Evolutionary conservation across 2,329 filamentous ascomycete species (phyloP), one percentile per base, ranked within the genome.

Genomic region (Aquanectria penicillioides): DNA sequence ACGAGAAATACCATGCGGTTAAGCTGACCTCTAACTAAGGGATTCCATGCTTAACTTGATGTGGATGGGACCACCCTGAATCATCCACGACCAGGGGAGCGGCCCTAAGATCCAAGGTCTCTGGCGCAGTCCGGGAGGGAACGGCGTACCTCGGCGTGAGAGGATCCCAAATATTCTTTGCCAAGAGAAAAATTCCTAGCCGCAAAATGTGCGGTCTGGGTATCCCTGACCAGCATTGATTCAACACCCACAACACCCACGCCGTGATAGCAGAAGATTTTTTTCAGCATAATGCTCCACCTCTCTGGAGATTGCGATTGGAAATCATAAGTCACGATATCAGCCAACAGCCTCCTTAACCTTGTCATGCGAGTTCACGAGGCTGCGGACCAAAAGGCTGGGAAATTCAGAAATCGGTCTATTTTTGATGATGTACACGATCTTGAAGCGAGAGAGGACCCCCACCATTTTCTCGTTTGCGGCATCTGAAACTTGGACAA

Each of bases 261-360:
- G 62, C 53, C 50, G 37, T 44, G 44, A 64, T 57, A 38, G 57
- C 46, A 56, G 63, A 65, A 62, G 64, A 58, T 49, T 69, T 69
- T n/a, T n/a, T 69, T 58, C 61, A 63, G 51, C 60, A 63, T 56
- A 41, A 59, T 52, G 66, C 61, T 69, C 66, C 68, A 69, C 68
- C 59, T 41, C 25, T 62, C 57, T 64, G 48, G 68, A 57, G 61
- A 67, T 65, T 65, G 15, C 57, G 37, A 61, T 59, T 63, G 58
- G 49, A 53, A 67, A 62, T 56, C 55, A 63, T 49, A 26, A 59
- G 59, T 52, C 53, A 28, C 52, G 53, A 57, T 61, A 31, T 61
- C 41, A 53, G 49, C 33, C 37, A 46, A 37, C 54, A 53, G 18
- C 13, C 50, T 57, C 60, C 62, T 47, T 37, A 41, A 47, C 48